Evolutionary conservation across 208 protist species (phyloP).

Genomic region (Acanthamoeba divionensis): DNA sequence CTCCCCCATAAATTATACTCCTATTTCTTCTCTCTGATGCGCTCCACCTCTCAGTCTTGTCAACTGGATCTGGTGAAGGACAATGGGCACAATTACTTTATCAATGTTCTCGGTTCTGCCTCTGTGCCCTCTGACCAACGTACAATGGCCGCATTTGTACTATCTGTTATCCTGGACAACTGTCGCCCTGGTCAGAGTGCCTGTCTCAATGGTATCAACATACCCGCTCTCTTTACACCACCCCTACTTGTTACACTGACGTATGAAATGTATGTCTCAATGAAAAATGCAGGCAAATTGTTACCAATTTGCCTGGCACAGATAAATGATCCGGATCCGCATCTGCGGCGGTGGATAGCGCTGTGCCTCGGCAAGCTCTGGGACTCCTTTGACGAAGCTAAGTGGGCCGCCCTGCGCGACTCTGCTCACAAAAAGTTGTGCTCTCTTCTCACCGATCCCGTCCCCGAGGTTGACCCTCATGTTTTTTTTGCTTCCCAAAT

Average conservation of each 20-base stretch:
- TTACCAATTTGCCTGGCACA: conserved; percentile 42
- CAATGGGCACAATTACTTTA: conserved; percentile 78
- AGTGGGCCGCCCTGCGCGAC: conserved; percentile 63
- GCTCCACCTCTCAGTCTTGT: conserved; percentile 59
- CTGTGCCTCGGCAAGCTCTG: conserved; percentile 79
- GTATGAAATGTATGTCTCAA: too few relatives aligned
- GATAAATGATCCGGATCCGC: conserved; percentile 34
- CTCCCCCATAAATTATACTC: not conserved
- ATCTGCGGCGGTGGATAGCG: conserved; percentile 68
- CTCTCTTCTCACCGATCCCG: conserved; percentile 65
- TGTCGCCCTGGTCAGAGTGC: conserved; percentile 62
- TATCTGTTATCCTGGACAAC: conserved; percentile 74
- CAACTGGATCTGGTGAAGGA: conserved; percentile 79
- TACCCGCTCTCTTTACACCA: conserved; percentile 49
- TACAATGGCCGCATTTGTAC: conserved; percentile 91
- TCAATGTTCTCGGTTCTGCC: conserved; percentile 63
- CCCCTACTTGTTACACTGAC: conserved; percentile 53
- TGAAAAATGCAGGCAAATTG: too few relatives aligned
- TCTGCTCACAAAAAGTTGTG: conserved; percentile 63
- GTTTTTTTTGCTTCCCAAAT: not conserved
- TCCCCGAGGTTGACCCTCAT: conserved; percentile 42
- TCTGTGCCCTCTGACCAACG: conserved; percentile 78
- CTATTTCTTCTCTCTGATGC: not conserved
- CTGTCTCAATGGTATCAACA: conserved; percentile 66
- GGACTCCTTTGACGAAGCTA: conserved; percentile 72